Base-by-base conservation (phyloP, 257 asterid species). In the Gardenia jasminoides region DNA sequence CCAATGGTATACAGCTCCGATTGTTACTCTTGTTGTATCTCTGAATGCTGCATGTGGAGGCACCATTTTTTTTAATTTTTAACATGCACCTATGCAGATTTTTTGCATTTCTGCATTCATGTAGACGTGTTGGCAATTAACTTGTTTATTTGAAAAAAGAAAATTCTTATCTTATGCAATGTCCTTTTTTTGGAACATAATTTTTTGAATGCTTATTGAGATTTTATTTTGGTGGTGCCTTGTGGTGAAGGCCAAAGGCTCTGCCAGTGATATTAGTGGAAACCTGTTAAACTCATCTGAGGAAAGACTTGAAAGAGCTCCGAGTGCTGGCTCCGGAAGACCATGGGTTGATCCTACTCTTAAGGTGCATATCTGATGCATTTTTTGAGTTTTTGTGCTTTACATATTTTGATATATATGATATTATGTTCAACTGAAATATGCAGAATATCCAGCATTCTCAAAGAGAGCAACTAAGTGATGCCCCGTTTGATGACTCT, bases 171-270 rank as follows among this genome's bases (percentile, higher is more conserved):
- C 69, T 22, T 64, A 64, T 31, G 31, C 33, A 39, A 2, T 67
- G 44, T 43, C 24, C 68, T 80, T 24, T 28, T 19, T 4, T 2
- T 19, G 47, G 30, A 59, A 81, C 36, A 20, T 52, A 56, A 41
- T 67, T 76, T 36, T 36, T 26, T 20, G 64, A 33, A 22, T 46
- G 41, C 22, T 44, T 61, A 61, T 36, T 79, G 47, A 76, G 47
- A 54, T 62, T 62, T 39, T 54, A n/a, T 26, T 78, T 56, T 15
- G 20, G 43, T 78, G 62, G 75, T 82, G 41, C 71, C 72, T 79
- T 82, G 46, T 82, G 85, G 81, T 87, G 84, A 76, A 93, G 97
- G 90, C 85, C 50, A 87, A 87, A 84, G 94, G 85, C 76, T 78
- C 88, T 76, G 80, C 84, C 48, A 73, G 78, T 72, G 91, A 87